phyloP scores from a whole-genome alignment of 805 yeast species.

The Pichia manshurica region DNA sequence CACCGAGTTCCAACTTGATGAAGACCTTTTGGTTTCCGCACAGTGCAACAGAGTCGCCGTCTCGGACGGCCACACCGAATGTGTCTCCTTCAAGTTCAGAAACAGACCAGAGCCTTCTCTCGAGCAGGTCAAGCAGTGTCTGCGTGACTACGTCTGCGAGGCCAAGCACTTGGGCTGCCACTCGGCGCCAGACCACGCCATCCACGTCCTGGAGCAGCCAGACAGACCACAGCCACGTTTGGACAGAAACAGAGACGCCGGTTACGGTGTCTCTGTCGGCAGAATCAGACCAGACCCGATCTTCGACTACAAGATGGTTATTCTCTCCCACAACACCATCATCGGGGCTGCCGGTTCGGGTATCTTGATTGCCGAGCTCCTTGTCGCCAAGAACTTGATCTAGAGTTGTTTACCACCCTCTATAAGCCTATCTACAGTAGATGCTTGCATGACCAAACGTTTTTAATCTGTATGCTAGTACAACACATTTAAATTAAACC shows the following conservation, averaged over 20 bases:
- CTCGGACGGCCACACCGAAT: slow-evolving; percentile 96
- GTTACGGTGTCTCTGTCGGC: slow-evolving; percentile 93
- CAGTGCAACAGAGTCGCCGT: slow-evolving; percentile 97
- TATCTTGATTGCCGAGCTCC: slow-evolving; percentile 86
- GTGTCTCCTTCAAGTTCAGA: slow-evolving; percentile 80
- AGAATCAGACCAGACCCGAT: slow-evolving; percentile 91
- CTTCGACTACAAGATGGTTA: slow-evolving; percentile 92
- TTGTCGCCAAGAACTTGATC: slow-evolving; percentile 69
- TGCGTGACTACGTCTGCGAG: slow-evolving; percentile 75
- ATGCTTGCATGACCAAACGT: too few species aligned
- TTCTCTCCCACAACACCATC: slow-evolving; percentile 93
- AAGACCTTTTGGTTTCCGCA: slow-evolving; percentile 82
- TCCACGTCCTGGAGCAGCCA: slow-evolving; percentile 83
- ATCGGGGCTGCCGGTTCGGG: slow-evolving; percentile 99
- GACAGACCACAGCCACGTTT: slow-evolving; percentile 98
- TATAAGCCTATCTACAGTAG: background rate
- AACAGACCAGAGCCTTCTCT: slow-evolving; percentile 79
- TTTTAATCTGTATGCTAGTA: too few species aligned
- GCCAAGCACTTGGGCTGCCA: slow-evolving; percentile 74
- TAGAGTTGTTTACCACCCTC: slow-evolving; percentile 27
- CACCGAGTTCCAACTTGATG: slow-evolving; percentile 51
- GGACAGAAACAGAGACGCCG: slow-evolving; percentile 91
- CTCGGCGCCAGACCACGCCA: slow-evolving; percentile 90
- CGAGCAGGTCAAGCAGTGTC: slow-evolving; percentile 66
- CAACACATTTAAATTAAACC: too few species aligned